Conservation (phyloP, 441 rosid species). For the Kokia cookei region DNA sequence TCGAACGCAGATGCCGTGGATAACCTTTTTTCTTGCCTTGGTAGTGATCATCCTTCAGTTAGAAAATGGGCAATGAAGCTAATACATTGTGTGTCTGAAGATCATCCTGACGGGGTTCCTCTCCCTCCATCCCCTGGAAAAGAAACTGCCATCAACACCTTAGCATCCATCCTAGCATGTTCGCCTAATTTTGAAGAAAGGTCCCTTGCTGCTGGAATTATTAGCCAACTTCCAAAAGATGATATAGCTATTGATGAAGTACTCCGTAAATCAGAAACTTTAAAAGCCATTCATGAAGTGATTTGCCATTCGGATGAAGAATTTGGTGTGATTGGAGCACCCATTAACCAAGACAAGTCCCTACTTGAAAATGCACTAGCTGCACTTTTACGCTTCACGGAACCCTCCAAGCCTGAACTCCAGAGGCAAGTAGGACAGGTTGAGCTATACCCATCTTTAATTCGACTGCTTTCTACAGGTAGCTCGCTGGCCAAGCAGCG, state of each 20-base stretch:
- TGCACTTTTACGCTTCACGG: constrained; percentile 43
- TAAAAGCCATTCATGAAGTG: constrained; percentile 44
- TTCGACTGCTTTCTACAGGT: constrained; percentile 35
- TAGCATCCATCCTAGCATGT: constrained; percentile 25
- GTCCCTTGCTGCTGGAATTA: constrained; percentile 45
- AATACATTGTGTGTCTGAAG: constrained; percentile 29
- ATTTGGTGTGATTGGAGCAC: constrained; percentile 7
- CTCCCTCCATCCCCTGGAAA: constrained; percentile 39
- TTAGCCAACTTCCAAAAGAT: constrained; percentile 46
- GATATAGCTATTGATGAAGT: constrained; percentile 40
- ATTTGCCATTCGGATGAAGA: constrained; percentile 29
- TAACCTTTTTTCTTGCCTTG: constrained; percentile 36
- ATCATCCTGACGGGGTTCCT: constrained; percentile 26
- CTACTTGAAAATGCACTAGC: constrained; percentile 47
- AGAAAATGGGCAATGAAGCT: constrained; percentile 44
- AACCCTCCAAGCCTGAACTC: constrained; percentile 45
- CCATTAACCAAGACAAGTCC: constrained; percentile 14
- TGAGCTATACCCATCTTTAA: constrained; percentile 35
- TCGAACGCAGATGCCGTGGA: constrained; percentile 19
- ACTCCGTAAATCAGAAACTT: constrained; percentile 33
- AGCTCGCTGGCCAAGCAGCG: constrained; percentile 45
- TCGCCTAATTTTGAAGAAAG: constrained; percentile 38
- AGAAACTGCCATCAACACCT: constrained; percentile 32
- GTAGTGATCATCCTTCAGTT: constrained; percentile 16
- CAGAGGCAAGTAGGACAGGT: constrained; percentile 40